Conservation (phyloP, 225 moss, liverwort and hornwort genomes). For the Anthoceros angustus region DNA sequence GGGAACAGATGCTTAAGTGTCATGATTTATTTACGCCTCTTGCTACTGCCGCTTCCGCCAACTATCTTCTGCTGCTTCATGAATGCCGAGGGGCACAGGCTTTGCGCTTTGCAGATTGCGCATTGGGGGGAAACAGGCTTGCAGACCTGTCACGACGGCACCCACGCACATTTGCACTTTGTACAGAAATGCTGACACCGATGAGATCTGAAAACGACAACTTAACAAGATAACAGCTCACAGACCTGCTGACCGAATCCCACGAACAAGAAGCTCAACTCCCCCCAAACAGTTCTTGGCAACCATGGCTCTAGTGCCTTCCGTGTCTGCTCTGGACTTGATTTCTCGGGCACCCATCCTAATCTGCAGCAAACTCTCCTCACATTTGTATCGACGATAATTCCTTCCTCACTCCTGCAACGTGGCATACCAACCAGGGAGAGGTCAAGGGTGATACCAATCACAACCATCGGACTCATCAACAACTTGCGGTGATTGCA, state of each 20-base stretch:
- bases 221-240: neutral
- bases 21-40: too few relatives aligned
- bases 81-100: conserved; percentile 65
- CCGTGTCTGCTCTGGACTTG: conserved; percentile 57
- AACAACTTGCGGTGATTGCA: neutral
- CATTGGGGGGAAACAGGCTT: conserved; percentile 68
- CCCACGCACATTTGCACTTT: neutral
- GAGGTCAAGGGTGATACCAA: neutral
- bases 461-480: conserved; percentile 1
- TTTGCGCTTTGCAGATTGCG: conserved; percentile 36
- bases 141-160: conserved; percentile 37
- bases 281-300: conserved; percentile 53
- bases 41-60: neutral
- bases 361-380: conserved; percentile 71
- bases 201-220: neutral
- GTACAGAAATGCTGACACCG: neutral
- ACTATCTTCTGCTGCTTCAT: conserved; percentile 13
- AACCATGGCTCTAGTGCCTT: conserved; percentile 58
- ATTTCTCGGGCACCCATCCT: conserved; percentile 59
- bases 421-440: neutral
- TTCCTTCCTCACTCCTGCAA: conserved; percentile 79
- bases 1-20: too few relatives aligned
- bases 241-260: conserved; percentile 93
- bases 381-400: conserved; percentile 88
- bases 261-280: conserved; percentile 66